Evolutionary conservation across 1,139 yeast species (phyloP), one percentile per base, ranked within the genome.

Genomic region (Scheffersomyces quercinus): DNA sequence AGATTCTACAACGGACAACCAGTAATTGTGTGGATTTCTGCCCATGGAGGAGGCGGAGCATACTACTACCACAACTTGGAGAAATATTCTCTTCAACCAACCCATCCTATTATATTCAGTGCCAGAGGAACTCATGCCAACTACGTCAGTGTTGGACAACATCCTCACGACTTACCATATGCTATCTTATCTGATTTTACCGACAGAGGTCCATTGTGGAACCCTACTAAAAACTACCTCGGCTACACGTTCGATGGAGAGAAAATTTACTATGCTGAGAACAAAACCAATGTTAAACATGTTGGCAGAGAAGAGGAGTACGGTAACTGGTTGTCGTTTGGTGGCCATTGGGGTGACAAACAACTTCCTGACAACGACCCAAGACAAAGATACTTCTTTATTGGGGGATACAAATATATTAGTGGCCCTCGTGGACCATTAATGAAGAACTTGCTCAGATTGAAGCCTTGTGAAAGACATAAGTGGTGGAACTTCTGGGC

Each of bases 111-210:
- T 12, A 78, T 93, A 2, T 93, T 87, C 62, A 82, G 95, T 33
- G 97, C 97, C 0, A 72, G 97, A 50, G 99, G 99, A 0, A 93
- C 99, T 0, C 99, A 93, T 66, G 98, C 98, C 12, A 91, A 91
- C 63, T 93, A 93, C 60, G 96, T 95, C 0, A 81, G 95, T n/a
- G 93, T 87, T 0, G 99, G 99, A 0, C 96, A 91, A 59, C 96
- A 91, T 61, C 85, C 97, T 1, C 98, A 91, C 62, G 98, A 93
- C 63, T 76, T 90, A 42, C 99, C 99, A 0, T 89, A 88, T 64
- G 87, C 88, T 44, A 90, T 95, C 48, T 70, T 93, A 40, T 83
- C 90, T 38, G 99, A 93, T 66, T 93, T 89, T 63, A 89, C 98
- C 1, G 98, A 93, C 62, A 73, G 97, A 38, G 99, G 99, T 1